Conservation (phyloP, 2,329 filamentous ascomycete genomes). For the Cercospora brassicicola region DNA sequence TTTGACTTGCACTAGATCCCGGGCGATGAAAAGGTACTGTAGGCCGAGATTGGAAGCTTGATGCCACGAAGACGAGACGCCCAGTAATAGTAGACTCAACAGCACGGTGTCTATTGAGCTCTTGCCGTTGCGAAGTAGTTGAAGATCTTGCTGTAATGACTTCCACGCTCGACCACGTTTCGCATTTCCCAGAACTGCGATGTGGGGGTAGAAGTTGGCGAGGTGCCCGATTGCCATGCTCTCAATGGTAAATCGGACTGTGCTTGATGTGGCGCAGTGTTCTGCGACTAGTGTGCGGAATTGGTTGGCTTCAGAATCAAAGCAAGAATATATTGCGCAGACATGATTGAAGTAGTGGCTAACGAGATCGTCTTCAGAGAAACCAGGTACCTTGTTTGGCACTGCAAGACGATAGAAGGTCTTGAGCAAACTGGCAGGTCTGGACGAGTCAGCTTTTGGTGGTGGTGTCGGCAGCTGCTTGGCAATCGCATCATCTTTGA, state of each 20-base stretch:
- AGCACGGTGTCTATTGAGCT: conserved; percentile 53
- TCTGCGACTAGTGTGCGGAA: conserved; percentile 60
- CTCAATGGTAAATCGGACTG: conserved; percentile 62
- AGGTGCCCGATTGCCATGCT: conserved; percentile 65
- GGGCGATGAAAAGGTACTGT: conserved; percentile 53
- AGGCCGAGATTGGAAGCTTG: conserved; percentile 57
- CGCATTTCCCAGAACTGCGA: conserved; percentile 52
- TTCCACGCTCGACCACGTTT: conserved; percentile 56
- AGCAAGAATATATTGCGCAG: conserved; percentile 63
- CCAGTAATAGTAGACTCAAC: conserved; percentile 59
- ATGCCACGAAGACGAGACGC: conserved; percentile 62
- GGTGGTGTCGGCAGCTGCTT: not conserved
- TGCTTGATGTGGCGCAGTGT: conserved; percentile 59
- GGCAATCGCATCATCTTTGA: not conserved
- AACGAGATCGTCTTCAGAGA: conserved; percentile 49
- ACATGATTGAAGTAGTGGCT: conserved; percentile 66
- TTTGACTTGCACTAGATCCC: conserved; percentile 47
- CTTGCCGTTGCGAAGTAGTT: conserved; percentile 45
- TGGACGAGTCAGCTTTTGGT: not conserved
- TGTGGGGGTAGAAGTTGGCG: conserved; percentile 58
- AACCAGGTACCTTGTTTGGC: conserved; percentile 35
- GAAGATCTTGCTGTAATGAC: conserved; percentile 52
- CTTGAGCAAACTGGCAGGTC: conserved; percentile 21
- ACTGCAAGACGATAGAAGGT: conserved; percentile 31
- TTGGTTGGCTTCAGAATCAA: conserved; percentile 62